Base-by-base conservation (phyloP, 805 yeast genomes). In the Hanseniaspora jakobsenii region DNA sequence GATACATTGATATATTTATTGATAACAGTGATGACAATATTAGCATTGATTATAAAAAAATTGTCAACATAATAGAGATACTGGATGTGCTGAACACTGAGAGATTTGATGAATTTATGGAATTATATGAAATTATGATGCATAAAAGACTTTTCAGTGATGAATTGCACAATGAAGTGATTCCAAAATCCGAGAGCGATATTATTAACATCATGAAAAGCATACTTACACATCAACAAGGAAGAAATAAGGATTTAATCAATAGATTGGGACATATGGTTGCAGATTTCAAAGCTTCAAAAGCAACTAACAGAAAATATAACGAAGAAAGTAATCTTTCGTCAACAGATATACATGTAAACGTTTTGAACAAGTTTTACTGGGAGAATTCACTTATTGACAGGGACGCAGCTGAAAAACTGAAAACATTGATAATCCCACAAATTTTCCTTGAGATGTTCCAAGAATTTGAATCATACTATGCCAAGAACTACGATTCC, bases 191-290 rank as follows among this genome's bases (percentile, higher is more conserved):
- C 2, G 46, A 42, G 18, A 14, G 17, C 9, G 9, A 23, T 4
- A 42, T 42, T 9, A 29, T 42, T 8, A 23, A 42, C 9, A 42
- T 35, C 2, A 42, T 42, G 46, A 38, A 42, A 28, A 12, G 26
- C 7, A 35, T 28, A 9, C 22, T 42, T 14, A 29, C 26, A 28
- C 27, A 16, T n/a, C 39, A 35, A 10, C 17, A 28, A 18, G 46
- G 46, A 5, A 35, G 39, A 29, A 42, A 42, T n/a, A 42, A 29
- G 29, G 46, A 42, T 22, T 27, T 26, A 13, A 35, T 42, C 10
- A 35, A 82, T 3, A 81, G 81, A 52, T 66, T 87, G 26, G 86
- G 84, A 55, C 85, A 83, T 34, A 87, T 87, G 95, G 75, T 84
- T 51, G 72, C 78, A 54, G 96, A 87, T 55, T 76, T 85, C 36